phyloP scores from a whole-genome alignment of 352 stramenopile species.

The Aphanomyces invadans region DNA sequence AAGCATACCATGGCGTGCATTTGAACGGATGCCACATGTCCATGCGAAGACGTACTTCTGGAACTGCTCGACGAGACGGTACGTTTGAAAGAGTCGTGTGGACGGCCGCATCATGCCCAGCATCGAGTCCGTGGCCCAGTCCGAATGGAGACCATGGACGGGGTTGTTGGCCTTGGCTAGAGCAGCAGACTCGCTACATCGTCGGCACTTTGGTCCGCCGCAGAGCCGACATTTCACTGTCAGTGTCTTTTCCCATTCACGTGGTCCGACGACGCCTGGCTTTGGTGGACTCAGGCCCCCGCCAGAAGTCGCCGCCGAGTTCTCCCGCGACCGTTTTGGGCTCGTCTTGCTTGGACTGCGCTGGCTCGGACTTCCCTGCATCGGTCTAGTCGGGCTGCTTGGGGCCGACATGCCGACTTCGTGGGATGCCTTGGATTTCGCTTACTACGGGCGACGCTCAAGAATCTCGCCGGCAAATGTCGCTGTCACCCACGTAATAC shows the following conservation, averaged over 20 bases:
- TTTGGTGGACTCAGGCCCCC: conserved; percentile 4
- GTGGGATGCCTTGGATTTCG: too few species aligned
- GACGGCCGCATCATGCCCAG: conserved; percentile 87
- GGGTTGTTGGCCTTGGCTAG: conserved; percentile 65
- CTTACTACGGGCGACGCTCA: too few species aligned
- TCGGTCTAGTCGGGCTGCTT: neutral
- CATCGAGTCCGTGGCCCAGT: conserved; percentile 80
- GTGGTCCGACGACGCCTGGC: conserved; percentile 39
- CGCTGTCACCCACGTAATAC: neutral
- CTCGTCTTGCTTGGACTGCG: neutral
- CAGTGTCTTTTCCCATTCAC: conserved; percentile 75
- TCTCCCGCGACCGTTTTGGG: neutral
- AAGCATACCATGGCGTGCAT: neutral
- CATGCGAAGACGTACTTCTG: conserved; percentile 39
- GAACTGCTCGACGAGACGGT: conserved; percentile 74
- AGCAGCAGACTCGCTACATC: conserved; percentile 72
- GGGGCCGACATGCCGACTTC: neutral
- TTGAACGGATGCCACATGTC: neutral
- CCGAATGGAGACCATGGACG: conserved; percentile 71
- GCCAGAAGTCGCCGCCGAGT: too few species aligned
- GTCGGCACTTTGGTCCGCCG: conserved; percentile 77
- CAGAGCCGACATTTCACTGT: conserved; percentile 82
- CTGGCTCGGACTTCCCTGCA: neutral
- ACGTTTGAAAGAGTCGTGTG: conserved; percentile 70
- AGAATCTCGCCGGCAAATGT: too few species aligned